These are phyloP conservation scores for Taxawa tesnikishii DNA, from an alignment of 2,329 filamentous ascomycete species.

Conservation along the genomic window DNA sequence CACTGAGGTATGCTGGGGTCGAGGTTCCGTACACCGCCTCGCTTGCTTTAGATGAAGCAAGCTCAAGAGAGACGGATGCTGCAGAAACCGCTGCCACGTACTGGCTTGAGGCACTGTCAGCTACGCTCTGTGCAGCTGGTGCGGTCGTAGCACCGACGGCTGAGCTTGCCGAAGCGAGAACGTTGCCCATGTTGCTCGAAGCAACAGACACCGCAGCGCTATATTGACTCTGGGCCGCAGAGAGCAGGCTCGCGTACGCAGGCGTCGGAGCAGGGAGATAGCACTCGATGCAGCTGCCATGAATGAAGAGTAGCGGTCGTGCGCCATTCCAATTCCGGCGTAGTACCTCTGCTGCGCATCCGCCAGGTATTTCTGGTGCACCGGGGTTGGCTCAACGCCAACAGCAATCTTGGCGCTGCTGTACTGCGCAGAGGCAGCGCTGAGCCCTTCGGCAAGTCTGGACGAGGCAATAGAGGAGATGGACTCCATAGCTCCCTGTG, in stretches of 20 bases:
- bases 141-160: slow-evolving; percentile 12
- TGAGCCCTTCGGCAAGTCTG: slow-evolving; percentile 56
- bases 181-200: slow-evolving; percentile 14
- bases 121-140: slow-evolving; percentile 14
- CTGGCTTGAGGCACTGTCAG: slow-evolving; percentile 17
- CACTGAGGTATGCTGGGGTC: slow-evolving; percentile 54
- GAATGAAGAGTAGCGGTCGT: slow-evolving; percentile 68
- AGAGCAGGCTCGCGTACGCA: slow-evolving; percentile 58
- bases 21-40: slow-evolving; percentile 46
- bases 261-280: slow-evolving; percentile 38
- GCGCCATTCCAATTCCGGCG: slow-evolving; percentile 63
- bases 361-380: slow-evolving; percentile 43
- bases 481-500: slow-evolving; percentile 39
- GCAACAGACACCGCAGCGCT: slow-evolving; percentile 20
- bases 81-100: slow-evolving; percentile 17
- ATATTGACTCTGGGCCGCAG: slow-evolving; percentile 40
- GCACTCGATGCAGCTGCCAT: slow-evolving; percentile 59
- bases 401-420: slow-evolving; percentile 54
- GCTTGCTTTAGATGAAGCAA: slow-evolving; percentile 5
- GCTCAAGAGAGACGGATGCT: slow-evolving; percentile 9
- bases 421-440: slow-evolving; percentile 59
- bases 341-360: slow-evolving; percentile 59
- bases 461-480: slow-evolving; percentile 58
- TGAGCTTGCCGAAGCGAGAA: slow-evolving; percentile 13
- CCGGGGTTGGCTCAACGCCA: slow-evolving; percentile 48